Base-by-base conservation (phyloP, 140 eudicot genomes). In the Ambrosia hybrid region DNA sequence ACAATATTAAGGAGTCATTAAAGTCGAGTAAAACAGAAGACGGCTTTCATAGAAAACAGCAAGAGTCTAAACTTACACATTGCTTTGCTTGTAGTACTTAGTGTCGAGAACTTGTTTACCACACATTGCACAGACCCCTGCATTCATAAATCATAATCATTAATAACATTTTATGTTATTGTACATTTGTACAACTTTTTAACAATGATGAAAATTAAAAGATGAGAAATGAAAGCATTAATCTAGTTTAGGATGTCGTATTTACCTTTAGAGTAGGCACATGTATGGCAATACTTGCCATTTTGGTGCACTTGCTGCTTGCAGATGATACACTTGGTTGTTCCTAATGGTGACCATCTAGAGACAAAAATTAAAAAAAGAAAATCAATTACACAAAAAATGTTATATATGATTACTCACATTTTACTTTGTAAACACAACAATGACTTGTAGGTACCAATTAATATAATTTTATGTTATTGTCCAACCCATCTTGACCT, bases 51-150 rank as follows among this genome's bases (percentile, higher is more conserved):
- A 41, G 43, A 34, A 71, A 53, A 52, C 61, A 64, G 15, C 46
- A 57, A 43, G 36, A 21, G 52, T 38, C 13, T 5, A 14, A n/a
- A 4, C 16, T 69, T 60, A 48, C 63, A 91, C 99, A 67, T 94
- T 94, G 86, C 97, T 94, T 81, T 94, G 99, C 83, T 90, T 94
- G 87, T 94, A 94, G 36, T 73, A 61, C 79, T 94, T 88, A 83
- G 99, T 94, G 78, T 90, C 97, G 3, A 94, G 85, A 49, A 94
- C 97, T 83, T 94, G 97, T 76, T 90, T 94, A 9, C 99, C 99
- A 13, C 99, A 94, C 99, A 94, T 94, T 21, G 99, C 99, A 81
- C 99, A 94, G 56, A 90, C 97, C 72, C 97, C 99, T 94, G 89
- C 90, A 87, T 46, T 59, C 49, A 41, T 51, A 64, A 61, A 21